A percentile compares a stretch with the other conserved stretches of the same genome.
phyloP scores from a whole-genome alignment of 2,329 filamentous ascomycete genomes.

The Corinectria fuckeliana region DNA sequence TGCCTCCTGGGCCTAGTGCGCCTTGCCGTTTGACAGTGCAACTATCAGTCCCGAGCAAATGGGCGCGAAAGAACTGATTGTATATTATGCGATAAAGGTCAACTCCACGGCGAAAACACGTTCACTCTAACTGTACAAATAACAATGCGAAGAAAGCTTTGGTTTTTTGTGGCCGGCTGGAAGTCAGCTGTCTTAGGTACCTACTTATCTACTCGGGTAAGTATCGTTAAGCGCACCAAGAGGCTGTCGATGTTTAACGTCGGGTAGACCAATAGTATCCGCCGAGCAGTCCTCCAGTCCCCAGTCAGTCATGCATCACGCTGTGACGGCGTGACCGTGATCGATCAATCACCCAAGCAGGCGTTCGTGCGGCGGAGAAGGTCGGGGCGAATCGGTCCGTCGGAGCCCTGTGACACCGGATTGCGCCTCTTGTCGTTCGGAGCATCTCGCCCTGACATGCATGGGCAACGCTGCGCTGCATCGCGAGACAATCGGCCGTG shows the following conservation, averaged over 20 bases:
- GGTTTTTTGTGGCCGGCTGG: background rate
- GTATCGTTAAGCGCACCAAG: background rate
- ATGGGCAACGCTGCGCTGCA: background rate
- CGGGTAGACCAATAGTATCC: too few species aligned
- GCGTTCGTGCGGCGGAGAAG: too few species aligned
- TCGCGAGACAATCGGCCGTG: background rate
- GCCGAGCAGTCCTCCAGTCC: too few species aligned
- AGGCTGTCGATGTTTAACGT: background rate
- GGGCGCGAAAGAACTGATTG: too few species aligned
- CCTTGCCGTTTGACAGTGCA: background rate
- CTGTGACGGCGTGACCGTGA: background rate
- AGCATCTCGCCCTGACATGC: too few species aligned
- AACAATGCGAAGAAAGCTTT: too few species aligned
- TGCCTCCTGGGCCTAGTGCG: background rate
- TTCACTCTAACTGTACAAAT: too few species aligned
- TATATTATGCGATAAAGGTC: too few species aligned
- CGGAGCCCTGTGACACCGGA: background rate
- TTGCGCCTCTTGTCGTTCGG: background rate
- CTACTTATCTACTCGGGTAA: too few species aligned
- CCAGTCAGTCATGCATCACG: background rate
- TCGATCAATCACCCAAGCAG: background rate
- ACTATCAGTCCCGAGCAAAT: background rate
- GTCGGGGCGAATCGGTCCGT: background rate
- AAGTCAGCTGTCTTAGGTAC: background rate
- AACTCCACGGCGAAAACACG: background rate